Evolutionary conservation across 495 filamentous ascomycete genomes (phyloP), one percentile per base, ranked within the genome.

Genomic region (Aspergillus campestris): DNA sequence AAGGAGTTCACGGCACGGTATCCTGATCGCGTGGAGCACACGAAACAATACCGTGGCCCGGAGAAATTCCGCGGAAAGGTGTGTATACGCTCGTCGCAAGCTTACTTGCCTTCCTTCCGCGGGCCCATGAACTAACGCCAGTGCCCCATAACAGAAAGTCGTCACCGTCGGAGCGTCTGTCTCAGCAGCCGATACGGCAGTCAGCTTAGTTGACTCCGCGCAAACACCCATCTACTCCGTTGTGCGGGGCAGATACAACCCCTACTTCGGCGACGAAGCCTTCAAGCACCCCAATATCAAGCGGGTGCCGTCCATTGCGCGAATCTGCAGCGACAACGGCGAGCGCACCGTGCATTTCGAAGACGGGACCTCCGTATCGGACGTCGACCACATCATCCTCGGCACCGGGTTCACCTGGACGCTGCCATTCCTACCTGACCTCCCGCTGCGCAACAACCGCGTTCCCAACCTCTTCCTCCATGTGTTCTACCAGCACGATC

Each of bases 361-460:
- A 39, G 70, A 80, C 42, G 75, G 74, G 11, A 66, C 52, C 6
- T 67, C 52, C 2, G 61, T 78, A 34, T 49, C 65, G 1, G 53
- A 68, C 5, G 71, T 79, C 6, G 77, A 82, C 51, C 51, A 77
- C 49, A 67, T 82, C 38, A 72, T 80, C 42, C 74, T 82, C 40
- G 77, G 72, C 13, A 80, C 77, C 0, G 77, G 78, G 0, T 80
- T 78, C 50, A 66, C 58, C 15, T 79, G 73, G 74, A 73, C 71
- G 1, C 36, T 79, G 3, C 78, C 75, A 2, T 81, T 78, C 49
- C 45, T 79, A 3, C 75, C 76, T 0, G 50, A 71, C 24, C 56
- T 80, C 0, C 53, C 59, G 2, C 66, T 73, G 2, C 58, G 69
- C 8, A 78, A 76, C 41, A 79, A 79, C 39, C 67, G 77, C 0